Conservation (phyloP, 257 asterid species). For the Solanum habrochaites region DNA sequence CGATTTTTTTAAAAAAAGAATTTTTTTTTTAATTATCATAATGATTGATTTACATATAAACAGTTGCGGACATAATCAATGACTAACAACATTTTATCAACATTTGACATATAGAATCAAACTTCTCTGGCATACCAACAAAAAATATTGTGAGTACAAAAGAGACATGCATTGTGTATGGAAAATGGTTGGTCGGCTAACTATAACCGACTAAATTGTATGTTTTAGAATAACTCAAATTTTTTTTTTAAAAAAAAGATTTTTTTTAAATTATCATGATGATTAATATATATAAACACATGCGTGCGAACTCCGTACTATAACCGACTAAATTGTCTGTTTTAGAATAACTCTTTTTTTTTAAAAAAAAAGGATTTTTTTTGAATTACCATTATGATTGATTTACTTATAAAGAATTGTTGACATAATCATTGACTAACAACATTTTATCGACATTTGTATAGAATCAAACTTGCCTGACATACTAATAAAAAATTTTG, state of each 20-base stretch:
- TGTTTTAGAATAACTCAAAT: neutral
- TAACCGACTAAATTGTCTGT: neutral
- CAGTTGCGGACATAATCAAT: neutral
- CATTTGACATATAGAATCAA: neutral
- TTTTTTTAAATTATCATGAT: no score
- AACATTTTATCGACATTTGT: neutral
- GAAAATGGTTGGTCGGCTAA: neutral
- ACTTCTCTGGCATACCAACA: neutral
- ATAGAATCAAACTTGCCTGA: neutral
- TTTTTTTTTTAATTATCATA: no score
- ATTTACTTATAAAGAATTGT: neutral
- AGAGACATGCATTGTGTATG: neutral
- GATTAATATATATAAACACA: no score
- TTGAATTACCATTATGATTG: no score
- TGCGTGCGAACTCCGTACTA: neutral
- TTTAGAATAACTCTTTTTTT: neutral
- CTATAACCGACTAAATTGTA: neutral
- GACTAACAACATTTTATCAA: neutral
- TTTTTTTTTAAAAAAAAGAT: no score
- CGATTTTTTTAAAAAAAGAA: accelerated
- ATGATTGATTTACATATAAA: no score
- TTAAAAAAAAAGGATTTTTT: no score
- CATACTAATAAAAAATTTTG: neutral
- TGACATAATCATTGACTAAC: neutral
- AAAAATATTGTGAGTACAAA: neutral